These are phyloP conservation scores for Botryotinia globosa DNA, from an alignment of 2,329 filamentous ascomycete genomes.

Conservation along the genomic window DNA sequence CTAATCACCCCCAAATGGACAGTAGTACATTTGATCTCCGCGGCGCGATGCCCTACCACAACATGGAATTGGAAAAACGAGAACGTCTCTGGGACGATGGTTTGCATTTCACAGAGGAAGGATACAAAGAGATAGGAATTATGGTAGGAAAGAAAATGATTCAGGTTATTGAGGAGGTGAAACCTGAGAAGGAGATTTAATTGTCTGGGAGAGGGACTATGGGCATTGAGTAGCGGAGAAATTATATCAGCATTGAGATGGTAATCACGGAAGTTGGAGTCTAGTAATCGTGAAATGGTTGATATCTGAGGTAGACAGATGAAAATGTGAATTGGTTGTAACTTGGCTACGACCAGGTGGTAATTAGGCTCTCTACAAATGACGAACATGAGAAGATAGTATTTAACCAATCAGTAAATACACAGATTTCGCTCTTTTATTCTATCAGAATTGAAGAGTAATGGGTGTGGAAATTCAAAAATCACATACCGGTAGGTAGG, in stretches of 20 bases:
- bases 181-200: neutral
- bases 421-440: neutral
- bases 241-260: no score
- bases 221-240: neutral
- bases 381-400: neutral
- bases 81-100: constrained; percentile 59
- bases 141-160: constrained; percentile 54
- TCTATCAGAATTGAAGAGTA: neutral
- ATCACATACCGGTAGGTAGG: neutral
- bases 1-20: neutral
- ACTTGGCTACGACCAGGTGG: neutral
- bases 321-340: neutral
- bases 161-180: constrained; percentile 41
- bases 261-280: neutral
- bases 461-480: neutral
- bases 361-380: neutral
- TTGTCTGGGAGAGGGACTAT: neutral
- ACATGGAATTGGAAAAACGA: constrained; percentile 47
- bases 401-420: neutral
- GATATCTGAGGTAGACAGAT: neutral
- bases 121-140: constrained; percentile 61
- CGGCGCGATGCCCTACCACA: constrained; percentile 52
- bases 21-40: constrained; percentile 57
- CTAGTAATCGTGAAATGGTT: neutral
- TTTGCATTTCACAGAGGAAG: constrained; percentile 56